Conservation (phyloP, 192 early-diverging fungal species). For the Coemansia sp. region DNA sequence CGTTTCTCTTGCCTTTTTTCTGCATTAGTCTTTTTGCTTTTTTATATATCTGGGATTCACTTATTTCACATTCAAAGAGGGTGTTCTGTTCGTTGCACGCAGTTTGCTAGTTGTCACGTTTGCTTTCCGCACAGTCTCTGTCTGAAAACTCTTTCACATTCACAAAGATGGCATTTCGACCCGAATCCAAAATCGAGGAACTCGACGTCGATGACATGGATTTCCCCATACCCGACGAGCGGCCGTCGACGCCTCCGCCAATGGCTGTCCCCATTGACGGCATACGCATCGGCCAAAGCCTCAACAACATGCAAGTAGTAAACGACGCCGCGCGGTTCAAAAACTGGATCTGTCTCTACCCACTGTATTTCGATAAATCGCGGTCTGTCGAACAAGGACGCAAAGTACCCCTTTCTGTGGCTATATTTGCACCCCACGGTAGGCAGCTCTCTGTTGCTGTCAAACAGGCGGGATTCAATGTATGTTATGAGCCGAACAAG, state of each 20-base stretch:
- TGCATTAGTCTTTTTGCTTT: not conserved
- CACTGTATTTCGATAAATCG: conserved; percentile 66
- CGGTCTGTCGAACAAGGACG: conserved; percentile 64
- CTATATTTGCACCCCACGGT: conserved; percentile 61
- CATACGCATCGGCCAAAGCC: conserved; percentile 24
- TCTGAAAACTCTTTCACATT: not conserved
- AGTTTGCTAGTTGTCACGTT: too few species aligned
- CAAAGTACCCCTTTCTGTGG: conserved; percentile 55
- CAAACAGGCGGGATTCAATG: conserved; percentile 59
- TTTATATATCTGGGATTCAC: too few species aligned
- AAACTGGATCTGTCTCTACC: conserved; percentile 72
- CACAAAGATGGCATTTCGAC: not conserved
- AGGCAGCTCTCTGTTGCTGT: conserved; percentile 66
- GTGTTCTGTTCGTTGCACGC: too few species aligned
- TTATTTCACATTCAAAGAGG: too few species aligned
- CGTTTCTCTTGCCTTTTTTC: too few species aligned
- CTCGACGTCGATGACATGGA: conserved; percentile 56
- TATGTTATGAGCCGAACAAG: conserved; percentile 67
- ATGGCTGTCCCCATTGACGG: not conserved
- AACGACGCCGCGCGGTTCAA: conserved; percentile 36
- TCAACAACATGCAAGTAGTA: conserved; percentile 21
- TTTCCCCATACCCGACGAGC: conserved; percentile 49
- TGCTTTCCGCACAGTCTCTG: too few species aligned
- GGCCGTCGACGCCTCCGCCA: conserved; percentile 3
- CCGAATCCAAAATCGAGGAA: conserved; percentile 13